Conservation (phyloP, 2,329 filamentous ascomycete species). For the Pseudogymnoascus sp. region DNA sequence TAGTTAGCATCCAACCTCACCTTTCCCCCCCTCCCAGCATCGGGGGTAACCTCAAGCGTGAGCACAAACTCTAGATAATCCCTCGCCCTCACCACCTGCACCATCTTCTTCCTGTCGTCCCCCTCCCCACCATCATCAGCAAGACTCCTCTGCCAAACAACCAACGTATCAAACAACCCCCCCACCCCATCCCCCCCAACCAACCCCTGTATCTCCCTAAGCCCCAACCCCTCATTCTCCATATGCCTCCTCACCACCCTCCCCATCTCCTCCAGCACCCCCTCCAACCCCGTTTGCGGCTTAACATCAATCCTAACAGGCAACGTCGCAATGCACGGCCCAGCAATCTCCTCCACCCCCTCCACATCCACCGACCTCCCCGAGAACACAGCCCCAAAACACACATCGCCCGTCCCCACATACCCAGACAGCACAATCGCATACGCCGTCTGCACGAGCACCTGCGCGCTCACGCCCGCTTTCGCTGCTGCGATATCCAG, state of each 20-base stretch:
- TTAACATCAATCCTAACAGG: constrained; percentile 57
- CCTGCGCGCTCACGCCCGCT: constrained; percentile 46
- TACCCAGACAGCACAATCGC: constrained; percentile 58
- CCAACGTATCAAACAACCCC: too few species aligned
- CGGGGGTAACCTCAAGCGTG: constrained; percentile 67
- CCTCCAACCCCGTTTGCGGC: too few species aligned
- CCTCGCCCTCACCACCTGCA: constrained; percentile 49
- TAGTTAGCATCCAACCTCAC: constrained; percentile 47
- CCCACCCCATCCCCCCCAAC: too few species aligned
- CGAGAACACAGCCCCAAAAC: constrained; percentile 73
- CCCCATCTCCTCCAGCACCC: too few species aligned
- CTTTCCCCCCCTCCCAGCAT: constrained; percentile 20
- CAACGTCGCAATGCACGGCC: constrained; percentile 70
- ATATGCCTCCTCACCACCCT: too few species aligned
- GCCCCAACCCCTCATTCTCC: too few species aligned
- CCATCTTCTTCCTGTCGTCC: constrained; percentile 18
- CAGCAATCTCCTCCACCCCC: constrained; percentile 64
- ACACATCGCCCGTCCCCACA: constrained; percentile 54
- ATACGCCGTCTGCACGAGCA: constrained; percentile 67
- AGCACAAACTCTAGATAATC: constrained; percentile 72
- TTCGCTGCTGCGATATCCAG: constrained; percentile 19
- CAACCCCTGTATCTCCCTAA: too few species aligned
- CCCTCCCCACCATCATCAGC: too few species aligned
- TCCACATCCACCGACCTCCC: constrained; percentile 59
- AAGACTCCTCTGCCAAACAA: too few species aligned